Evolutionary conservation across 1,139 yeast species (phyloP).

Genomic region (Blastobotrys apis): DNA sequence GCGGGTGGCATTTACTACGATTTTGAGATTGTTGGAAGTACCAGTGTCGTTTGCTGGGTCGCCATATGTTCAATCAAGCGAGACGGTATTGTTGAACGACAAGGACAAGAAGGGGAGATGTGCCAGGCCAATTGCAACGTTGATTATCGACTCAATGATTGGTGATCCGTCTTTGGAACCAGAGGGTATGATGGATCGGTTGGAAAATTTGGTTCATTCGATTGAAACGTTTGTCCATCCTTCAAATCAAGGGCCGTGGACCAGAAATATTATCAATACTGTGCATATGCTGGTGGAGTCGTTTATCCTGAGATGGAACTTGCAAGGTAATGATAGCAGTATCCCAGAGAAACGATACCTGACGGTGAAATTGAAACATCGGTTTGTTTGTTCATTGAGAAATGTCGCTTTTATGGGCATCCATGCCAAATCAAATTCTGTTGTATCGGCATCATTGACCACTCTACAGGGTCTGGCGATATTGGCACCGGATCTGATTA

Average conservation of each 20-base stretch:
- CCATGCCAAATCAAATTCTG: slow-evolving; percentile 64
- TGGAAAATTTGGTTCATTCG: slow-evolving; percentile 59
- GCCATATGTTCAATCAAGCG: slow-evolving; percentile 31
- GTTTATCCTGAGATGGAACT: slow-evolving; percentile 36
- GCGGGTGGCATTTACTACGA: slow-evolving; percentile 50
- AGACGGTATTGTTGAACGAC: slow-evolving; percentile 24
- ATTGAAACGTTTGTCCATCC: slow-evolving; percentile 89
- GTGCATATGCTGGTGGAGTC: slow-evolving; percentile 40
- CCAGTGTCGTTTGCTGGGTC: slow-evolving; percentile 39
- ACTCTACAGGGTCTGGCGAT: slow-evolving; percentile 62
- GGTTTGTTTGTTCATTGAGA: slow-evolving; percentile 53
- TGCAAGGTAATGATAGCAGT: slow-evolving; percentile 32
- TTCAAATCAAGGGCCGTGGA: slow-evolving; percentile 85
- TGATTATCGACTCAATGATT: slow-evolving; percentile 58
- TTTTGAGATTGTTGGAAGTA: slow-evolving; percentile 36
- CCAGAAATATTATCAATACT: slow-evolving; percentile 62
- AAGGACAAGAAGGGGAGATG: slow-evolving; percentile 29
- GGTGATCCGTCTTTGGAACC: slow-evolving; percentile 41
- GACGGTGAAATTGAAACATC: slow-evolving; percentile 43
- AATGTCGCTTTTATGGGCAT: slow-evolving; percentile 68
- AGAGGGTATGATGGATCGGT: slow-evolving; percentile 49
- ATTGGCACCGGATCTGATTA: slow-evolving; percentile 55
- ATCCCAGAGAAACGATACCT: slow-evolving; percentile 44
- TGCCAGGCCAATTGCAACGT: slow-evolving; percentile 45
- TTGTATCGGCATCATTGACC: slow-evolving; percentile 56